phyloP scores from a whole-genome alignment of 140 eudicot genomes.

The Oenanthe javanica region DNA sequence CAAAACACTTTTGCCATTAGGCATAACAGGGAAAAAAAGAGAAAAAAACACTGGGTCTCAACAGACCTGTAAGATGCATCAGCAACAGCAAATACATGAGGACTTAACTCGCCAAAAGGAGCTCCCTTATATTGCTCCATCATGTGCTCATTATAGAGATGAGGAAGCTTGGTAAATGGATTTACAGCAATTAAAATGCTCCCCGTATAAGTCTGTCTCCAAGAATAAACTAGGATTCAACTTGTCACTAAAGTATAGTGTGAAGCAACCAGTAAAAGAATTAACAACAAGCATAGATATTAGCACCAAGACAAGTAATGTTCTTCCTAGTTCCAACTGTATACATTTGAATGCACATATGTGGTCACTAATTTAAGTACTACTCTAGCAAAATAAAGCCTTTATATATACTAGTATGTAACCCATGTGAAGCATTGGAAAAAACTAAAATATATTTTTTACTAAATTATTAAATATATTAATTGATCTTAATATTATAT shows the following conservation, averaged over 20 bases:
- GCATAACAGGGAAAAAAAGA: neutral
- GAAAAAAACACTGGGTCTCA: constrained; percentile 11
- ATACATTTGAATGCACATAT: neutral
- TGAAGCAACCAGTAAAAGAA: neutral
- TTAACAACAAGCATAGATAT: neutral
- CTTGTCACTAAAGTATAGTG: neutral
- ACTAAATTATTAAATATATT: no score
- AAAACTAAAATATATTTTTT: no score
- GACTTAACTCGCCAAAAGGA: constrained; percentile 97
- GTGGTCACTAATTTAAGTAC: neutral
- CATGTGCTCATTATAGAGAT: constrained; percentile 91
- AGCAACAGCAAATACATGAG: constrained; percentile 99
- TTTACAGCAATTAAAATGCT: constrained; percentile 96
- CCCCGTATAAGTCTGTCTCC: constrained; percentile 90
- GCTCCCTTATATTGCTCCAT: constrained; percentile 99
- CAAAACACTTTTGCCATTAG: constrained; percentile 12
- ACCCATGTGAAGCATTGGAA: no score
- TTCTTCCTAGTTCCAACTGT: neutral
- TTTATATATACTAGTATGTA: neutral
- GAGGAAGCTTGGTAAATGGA: constrained; percentile 97
- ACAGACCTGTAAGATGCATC: constrained; percentile 94
- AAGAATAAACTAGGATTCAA: constrained; percentile 7
- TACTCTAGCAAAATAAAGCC: neutral
- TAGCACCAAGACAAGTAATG: neutral
- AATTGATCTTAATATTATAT: no score